phyloP scores from a whole-genome alignment of 306 rosid genomes.

The Citrullus colocynthis region DNA sequence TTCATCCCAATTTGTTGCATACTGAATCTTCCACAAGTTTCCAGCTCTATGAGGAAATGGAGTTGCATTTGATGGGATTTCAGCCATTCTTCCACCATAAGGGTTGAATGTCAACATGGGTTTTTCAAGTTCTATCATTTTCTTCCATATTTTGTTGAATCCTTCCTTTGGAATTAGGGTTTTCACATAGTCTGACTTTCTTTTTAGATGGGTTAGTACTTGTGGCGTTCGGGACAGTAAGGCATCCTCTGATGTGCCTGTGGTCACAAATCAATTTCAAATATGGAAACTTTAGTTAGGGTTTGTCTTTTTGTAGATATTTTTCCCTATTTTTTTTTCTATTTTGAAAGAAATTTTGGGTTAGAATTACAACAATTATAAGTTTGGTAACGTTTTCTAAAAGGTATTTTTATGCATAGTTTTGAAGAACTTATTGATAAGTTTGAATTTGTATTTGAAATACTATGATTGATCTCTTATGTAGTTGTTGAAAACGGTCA shows the following conservation, averaged over 20 bases:
- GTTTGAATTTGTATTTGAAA: too few species aligned
- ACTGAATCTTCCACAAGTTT: conserved; percentile 11
- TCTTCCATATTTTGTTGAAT: conserved; percentile 40
- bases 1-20: conserved; percentile 7
- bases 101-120: conserved; percentile 29
- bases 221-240: conserved; percentile 31
- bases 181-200: conserved; percentile 47
- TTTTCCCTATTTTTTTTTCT: too few species aligned
- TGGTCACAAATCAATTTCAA: conserved; percentile 6
- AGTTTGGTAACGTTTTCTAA: too few species aligned
- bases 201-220: conserved; percentile 22
- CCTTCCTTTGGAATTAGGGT: conserved; percentile 30
- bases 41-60: conserved; percentile 14
- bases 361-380: too few species aligned
- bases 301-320: too few species aligned
- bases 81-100: conserved; percentile 48
- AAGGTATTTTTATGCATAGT: too few species aligned
- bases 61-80: conserved; percentile 9
- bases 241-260: conserved; percentile 16
- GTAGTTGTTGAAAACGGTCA: too few species aligned
- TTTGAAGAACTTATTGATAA: too few species aligned
- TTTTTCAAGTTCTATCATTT: conserved; percentile 35
- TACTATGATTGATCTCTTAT: too few species aligned
- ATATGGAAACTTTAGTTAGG: background rate
- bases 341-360: too few species aligned